Evolutionary conservation across 2,329 filamentous ascomycete genomes (phyloP).

Genomic region (Exutisphaerella laricina): DNA sequence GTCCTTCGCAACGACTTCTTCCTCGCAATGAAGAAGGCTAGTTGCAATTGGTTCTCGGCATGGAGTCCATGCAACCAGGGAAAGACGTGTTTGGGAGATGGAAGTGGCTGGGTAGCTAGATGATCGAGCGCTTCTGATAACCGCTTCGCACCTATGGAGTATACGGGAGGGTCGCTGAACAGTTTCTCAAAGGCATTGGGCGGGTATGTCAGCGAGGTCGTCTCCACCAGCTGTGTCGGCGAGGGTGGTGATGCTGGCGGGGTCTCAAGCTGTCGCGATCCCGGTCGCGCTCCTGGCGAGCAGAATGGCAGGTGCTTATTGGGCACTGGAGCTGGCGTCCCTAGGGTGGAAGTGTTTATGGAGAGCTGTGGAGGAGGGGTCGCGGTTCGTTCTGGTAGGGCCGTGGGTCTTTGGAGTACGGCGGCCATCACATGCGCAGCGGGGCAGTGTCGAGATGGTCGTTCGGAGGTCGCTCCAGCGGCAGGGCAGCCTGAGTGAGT

Average conservation of each 20-base stretch:
- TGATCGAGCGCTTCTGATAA: constrained; percentile 71
- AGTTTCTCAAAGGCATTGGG: constrained; percentile 58
- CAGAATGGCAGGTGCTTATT: constrained; percentile 91
- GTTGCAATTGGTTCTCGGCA: constrained; percentile 78
- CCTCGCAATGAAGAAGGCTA: constrained; percentile 79
- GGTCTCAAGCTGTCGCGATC: constrained; percentile 45
- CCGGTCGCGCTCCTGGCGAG: constrained; percentile 64
- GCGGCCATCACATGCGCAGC: constrained; percentile 15
- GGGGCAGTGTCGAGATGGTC: constrained; percentile 1
- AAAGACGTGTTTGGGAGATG: constrained; percentile 80
- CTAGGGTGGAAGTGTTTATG: constrained; percentile 53
- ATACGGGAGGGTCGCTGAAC: constrained; percentile 57
- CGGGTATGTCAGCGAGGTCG: constrained; percentile 68
- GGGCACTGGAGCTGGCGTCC: constrained; percentile 59
- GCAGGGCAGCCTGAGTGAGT: neutral
- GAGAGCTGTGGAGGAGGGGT: constrained; percentile 51
- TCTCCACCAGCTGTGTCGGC: constrained; percentile 51
- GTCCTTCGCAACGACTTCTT: constrained; percentile 64
- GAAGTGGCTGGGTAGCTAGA: constrained; percentile 70
- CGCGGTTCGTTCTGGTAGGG: constrained; percentile 28
- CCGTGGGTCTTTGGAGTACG: constrained; percentile 11
- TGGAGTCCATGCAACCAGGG: constrained; percentile 96
- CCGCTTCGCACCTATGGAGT: constrained; percentile 63
- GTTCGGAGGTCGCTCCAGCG: neutral
- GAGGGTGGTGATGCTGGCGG: constrained; percentile 56